A percentile compares a stretch with the other conserved stretches of the same genome.
These are phyloP conservation scores for Prunus davidiana DNA, from an alignment of 306 rosid species.

Conservation along the genomic window DNA sequence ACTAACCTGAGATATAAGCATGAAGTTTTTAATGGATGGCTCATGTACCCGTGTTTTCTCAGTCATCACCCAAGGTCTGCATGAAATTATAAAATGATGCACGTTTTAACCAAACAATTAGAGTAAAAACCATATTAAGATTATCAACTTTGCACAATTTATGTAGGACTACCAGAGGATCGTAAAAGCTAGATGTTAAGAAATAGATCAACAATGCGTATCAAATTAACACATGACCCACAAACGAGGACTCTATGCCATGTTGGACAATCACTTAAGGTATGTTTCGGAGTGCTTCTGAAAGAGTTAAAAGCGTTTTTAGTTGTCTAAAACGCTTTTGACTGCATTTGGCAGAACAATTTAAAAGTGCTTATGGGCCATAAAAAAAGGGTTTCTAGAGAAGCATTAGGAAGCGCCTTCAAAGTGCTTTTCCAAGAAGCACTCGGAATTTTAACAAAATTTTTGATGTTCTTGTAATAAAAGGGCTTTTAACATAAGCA, in stretches of 20 bases:
- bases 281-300: no score
- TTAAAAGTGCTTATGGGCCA: no score
- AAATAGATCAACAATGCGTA: neutral
- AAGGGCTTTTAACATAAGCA: no score
- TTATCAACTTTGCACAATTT: neutral
- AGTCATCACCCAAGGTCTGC: constrained; percentile 78
- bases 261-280: no score
- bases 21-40: constrained; percentile 35
- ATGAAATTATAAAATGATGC: constrained; percentile 21
- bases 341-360: no score
- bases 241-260: neutral
- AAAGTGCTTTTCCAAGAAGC: no score
- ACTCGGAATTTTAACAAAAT: no score
- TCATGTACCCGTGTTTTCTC: constrained; percentile 35
- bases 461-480: no score
- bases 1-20: constrained; percentile 48
- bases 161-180: neutral
- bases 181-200: neutral
- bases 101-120: constrained; percentile 5
- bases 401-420: no score
- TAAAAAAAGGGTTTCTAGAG: no score
- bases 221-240: neutral
- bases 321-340: no score
- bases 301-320: no score
- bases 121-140: neutral